Conservation (phyloP, 1,284 basidiomycete species). For the Cryptococcus maquisensis region DNA sequence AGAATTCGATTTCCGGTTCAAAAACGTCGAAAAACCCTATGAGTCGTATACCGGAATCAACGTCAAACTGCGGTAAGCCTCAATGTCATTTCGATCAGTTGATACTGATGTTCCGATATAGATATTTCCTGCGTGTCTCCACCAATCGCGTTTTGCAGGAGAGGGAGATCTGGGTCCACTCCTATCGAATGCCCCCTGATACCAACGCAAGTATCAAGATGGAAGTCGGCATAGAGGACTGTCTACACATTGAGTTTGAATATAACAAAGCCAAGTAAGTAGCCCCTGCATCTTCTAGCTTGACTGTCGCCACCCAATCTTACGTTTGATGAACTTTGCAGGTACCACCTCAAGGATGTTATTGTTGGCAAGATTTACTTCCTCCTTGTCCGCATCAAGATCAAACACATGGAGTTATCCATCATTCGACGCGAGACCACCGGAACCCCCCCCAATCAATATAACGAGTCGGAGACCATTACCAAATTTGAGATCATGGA, state of each 20-base stretch:
- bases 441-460: slow-evolving; percentile 91
- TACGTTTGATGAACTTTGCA: slow-evolving; percentile 41
- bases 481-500: slow-evolving; percentile 99
- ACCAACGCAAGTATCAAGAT: slow-evolving; percentile 98
- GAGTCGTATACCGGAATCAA: slow-evolving; percentile 98
- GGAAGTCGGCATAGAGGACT: slow-evolving; percentile 99
- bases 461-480: slow-evolving; percentile 98
- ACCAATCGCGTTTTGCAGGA: slow-evolving; percentile 86
- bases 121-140: slow-evolving; percentile 90
- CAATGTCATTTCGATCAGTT: neutral
- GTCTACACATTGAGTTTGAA: slow-evolving; percentile 97
- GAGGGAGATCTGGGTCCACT: slow-evolving; percentile 94
- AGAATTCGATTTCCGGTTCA: slow-evolving; percentile 93
- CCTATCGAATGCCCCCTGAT: slow-evolving; percentile 96
- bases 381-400: slow-evolving; percentile 96
- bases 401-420: slow-evolving; percentile 99
- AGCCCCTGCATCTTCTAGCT: neutral
- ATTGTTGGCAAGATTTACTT: slow-evolving; percentile 99
- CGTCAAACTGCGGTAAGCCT: slow-evolving; percentile 80
- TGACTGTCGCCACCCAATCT: neutral
- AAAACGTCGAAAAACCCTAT: slow-evolving; percentile 98
- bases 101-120: slow-evolving; percentile 41
- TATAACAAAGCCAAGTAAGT: slow-evolving; percentile 98
- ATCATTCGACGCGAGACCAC: slow-evolving; percentile 97
- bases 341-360: slow-evolving; percentile 97